Conservation (phyloP, 208 protist genomes). For the Trypanosoma congolense region DNA sequence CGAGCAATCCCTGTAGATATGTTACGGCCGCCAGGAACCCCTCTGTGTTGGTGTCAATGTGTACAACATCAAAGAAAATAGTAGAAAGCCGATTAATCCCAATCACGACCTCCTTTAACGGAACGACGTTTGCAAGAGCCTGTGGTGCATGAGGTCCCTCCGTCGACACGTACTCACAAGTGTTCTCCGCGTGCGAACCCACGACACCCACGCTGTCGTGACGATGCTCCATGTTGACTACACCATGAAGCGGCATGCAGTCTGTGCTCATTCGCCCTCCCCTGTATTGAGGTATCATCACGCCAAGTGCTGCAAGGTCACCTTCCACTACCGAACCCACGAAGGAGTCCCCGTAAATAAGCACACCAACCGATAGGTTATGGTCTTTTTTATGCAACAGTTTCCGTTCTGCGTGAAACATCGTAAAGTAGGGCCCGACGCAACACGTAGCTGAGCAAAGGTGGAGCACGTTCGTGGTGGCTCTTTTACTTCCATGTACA, state of each 20-base stretch:
- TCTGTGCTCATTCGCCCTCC: not conserved
- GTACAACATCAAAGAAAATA: conserved; percentile 27
- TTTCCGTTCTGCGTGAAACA: not conserved
- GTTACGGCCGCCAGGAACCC: conserved; percentile 22
- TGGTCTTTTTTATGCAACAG: not conserved
- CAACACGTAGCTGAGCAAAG: conserved; percentile 23
- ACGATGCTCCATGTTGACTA: not conserved
- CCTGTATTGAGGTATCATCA: not conserved
- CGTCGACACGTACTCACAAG: conserved; percentile 10
- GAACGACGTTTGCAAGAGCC: conserved; percentile 1
- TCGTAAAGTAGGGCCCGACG: conserved; percentile 17
- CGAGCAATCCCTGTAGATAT: conserved; percentile 18
- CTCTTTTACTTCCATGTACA: not conserved
- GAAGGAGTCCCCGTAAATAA: conserved; percentile 15
- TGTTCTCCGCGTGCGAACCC: conserved; percentile 9
- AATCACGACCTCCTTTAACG: conserved; percentile 9
- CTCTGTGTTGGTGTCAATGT: conserved; percentile 31
- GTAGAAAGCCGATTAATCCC: conserved; percentile 5
- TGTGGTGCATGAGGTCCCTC: not conserved
- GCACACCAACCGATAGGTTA: not conserved
- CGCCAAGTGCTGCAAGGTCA: conserved; percentile 14
- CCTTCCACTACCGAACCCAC: conserved; percentile 8
- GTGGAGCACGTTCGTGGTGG: conserved; percentile 4
- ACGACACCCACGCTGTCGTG: not conserved
- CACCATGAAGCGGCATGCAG: conserved; percentile 15